Evolutionary conservation across 768 basidiomycete genomes (phyloP).

Genomic region (Chalciporus piperatus): DNA sequence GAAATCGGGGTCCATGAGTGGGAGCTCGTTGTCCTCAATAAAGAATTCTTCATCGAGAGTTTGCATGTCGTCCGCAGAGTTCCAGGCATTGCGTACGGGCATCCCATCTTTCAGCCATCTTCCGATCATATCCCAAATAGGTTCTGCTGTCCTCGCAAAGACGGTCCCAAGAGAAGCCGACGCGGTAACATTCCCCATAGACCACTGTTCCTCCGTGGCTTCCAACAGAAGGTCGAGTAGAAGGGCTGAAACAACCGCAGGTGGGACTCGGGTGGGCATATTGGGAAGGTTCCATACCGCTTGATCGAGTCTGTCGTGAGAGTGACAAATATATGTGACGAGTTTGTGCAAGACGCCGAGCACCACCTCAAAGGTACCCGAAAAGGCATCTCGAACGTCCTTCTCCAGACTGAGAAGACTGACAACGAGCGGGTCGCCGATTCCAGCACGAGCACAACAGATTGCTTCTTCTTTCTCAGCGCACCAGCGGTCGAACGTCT

Average conservation of each 20-base stretch:
- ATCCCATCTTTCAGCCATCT: slow-evolving; percentile 75
- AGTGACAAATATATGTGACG: slow-evolving; percentile 29
- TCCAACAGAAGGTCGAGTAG: slow-evolving; percentile 63
- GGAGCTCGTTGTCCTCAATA: slow-evolving; percentile 67
- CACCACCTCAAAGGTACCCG: slow-evolving; percentile 55
- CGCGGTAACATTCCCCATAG: slow-evolving; percentile 54
- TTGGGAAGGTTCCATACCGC: slow-evolving; percentile 42
- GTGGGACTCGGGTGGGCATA: slow-evolving; percentile 39
- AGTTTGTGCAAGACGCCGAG: slow-evolving; percentile 45
- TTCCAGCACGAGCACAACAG: slow-evolving; percentile 53
- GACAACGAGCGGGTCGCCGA: slow-evolving; percentile 41
- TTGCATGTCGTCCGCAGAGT: slow-evolving; percentile 16
- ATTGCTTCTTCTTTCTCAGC: slow-evolving; percentile 65
- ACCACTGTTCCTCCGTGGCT: slow-evolving; percentile 55
- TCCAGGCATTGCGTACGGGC: slow-evolving; percentile 43
- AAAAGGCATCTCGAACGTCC: slow-evolving; percentile 53
- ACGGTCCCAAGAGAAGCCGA: slow-evolving; percentile 58
- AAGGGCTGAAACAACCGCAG: slow-evolving; percentile 52
- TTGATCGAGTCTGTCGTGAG: slow-evolving; percentile 23
- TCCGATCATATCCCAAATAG: slow-evolving; percentile 70
- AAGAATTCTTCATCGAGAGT: slow-evolving; percentile 74
- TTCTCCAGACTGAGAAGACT: slow-evolving; percentile 69
- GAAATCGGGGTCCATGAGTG: slow-evolving; percentile 68
- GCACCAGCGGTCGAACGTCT: slow-evolving; percentile 66
- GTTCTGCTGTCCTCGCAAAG: slow-evolving; percentile 62